phyloP scores from a whole-genome alignment of 2,329 filamentous ascomycete genomes.

The Colletotrichum tropicale region DNA sequence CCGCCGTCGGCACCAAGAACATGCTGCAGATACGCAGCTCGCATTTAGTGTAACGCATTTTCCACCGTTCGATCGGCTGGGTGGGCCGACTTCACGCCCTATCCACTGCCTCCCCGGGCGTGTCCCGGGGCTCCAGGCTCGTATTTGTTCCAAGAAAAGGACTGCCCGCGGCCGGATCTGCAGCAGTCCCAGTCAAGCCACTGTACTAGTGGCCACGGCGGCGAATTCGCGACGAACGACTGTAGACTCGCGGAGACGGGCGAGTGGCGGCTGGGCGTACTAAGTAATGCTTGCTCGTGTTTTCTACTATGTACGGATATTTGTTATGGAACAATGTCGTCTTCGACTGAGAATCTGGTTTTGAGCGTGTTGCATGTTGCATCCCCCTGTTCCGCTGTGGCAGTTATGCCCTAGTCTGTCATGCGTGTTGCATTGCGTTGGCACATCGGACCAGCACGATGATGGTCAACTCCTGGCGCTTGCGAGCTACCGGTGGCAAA shows the following conservation, averaged over 20 bases:
- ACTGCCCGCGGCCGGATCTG: slow-evolving; percentile 11
- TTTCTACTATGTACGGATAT: too few relatives aligned
- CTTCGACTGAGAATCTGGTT: background rate
- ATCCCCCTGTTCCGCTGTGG: background rate
- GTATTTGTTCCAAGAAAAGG: slow-evolving; percentile 21
- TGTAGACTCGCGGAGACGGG: background rate
- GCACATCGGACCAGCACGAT: background rate
- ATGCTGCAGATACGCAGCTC: background rate
- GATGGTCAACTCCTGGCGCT: too few relatives aligned
- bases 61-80: background rate
- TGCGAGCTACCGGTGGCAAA: too few relatives aligned
- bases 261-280: background rate
- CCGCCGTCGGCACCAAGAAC: background rate
- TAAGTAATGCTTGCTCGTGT: background rate
- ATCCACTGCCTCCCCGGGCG: background rate
- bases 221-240: background rate
- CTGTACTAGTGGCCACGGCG: background rate
- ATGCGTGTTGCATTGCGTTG: background rate
- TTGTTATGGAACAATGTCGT: background rate
- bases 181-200: background rate
- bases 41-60: background rate
- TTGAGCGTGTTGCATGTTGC: slow-evolving; percentile 2
- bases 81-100: slow-evolving; percentile 3
- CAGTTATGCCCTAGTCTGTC: background rate
- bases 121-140: background rate